A percentile compares a stretch with the other conserved stretches of the same genome.
Evolutionary conservation across 805 yeast genomes (phyloP).

Genomic region (Candida maris): DNA sequence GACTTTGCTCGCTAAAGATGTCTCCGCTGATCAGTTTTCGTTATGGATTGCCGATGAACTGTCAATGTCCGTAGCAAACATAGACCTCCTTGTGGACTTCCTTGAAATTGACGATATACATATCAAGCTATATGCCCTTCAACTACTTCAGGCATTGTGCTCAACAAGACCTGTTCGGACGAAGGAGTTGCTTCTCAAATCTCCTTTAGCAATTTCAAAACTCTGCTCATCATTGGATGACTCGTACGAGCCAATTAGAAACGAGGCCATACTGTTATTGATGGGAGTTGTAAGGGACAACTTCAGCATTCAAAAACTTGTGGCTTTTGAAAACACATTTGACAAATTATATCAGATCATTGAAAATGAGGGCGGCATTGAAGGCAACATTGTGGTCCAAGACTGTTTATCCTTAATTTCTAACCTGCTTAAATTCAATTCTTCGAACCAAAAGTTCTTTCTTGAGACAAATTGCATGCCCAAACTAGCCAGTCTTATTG

Average conservation of each 20-base stretch:
- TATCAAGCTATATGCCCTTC: slow-evolving; percentile 74
- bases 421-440: slow-evolving; percentile 73
- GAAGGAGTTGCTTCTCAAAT: slow-evolving; percentile 65
- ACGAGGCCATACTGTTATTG: slow-evolving; percentile 80
- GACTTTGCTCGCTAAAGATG: slow-evolving; percentile 48
- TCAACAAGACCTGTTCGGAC: slow-evolving; percentile 71
- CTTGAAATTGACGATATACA: slow-evolving; percentile 58
- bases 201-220: slow-evolving; percentile 78
- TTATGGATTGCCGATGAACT: slow-evolving; percentile 94
- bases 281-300: slow-evolving; percentile 80
- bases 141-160: slow-evolving; percentile 77
- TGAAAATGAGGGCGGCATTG: slow-evolving; percentile 81
- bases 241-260: slow-evolving; percentile 78
- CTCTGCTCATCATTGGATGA: slow-evolving; percentile 63
- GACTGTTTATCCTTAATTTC: slow-evolving; percentile 78
- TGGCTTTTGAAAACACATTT: slow-evolving; percentile 92
- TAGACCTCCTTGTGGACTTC: slow-evolving; percentile 47
- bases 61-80: slow-evolving; percentile 55
- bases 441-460: slow-evolving; percentile 85
- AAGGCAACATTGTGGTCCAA: slow-evolving; percentile 86
- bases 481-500: slow-evolving; percentile 56
- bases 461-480: slow-evolving; percentile 79
- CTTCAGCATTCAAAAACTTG: slow-evolving; percentile 82
- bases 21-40: slow-evolving; percentile 75
- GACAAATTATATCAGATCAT: slow-evolving; percentile 78